Percentiles rank a stretch among this genome's conserved stretches.
phyloP scores from a whole-genome alignment of 345 rosid genomes.

The Hirschfeldia incana region DNA sequence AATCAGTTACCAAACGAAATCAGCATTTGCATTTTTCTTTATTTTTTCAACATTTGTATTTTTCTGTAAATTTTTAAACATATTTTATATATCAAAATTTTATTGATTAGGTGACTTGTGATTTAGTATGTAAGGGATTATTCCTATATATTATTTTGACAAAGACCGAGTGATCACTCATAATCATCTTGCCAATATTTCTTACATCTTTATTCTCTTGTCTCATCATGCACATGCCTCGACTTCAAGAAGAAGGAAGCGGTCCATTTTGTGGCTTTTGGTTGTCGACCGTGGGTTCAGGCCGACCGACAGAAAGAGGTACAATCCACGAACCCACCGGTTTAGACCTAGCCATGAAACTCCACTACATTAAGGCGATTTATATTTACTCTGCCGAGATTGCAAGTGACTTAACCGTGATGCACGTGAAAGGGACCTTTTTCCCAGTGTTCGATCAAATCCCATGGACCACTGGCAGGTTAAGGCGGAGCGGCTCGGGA shows the following conservation, averaged over 20 bases:
- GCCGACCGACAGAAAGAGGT: constrained; percentile 45
- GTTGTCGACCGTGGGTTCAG: constrained; percentile 63
- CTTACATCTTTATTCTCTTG: too few relatives aligned
- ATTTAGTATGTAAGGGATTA: too few relatives aligned
- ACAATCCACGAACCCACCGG: constrained; percentile 42
- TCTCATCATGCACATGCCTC: too few relatives aligned
- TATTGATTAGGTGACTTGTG: too few relatives aligned
- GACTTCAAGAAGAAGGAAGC: constrained; percentile 18
- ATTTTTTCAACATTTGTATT: too few relatives aligned
- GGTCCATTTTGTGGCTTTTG: constrained; percentile 43
- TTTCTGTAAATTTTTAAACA: too few relatives aligned
- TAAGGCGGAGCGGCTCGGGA: constrained; percentile 49
- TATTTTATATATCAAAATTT: too few relatives aligned
- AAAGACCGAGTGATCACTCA: too few relatives aligned
- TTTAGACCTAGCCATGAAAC: constrained; percentile 81
- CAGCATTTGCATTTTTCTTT: too few relatives aligned
- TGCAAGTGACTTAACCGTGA: constrained; percentile 42
- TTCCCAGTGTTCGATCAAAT: constrained; percentile 50
- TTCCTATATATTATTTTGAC: too few relatives aligned
- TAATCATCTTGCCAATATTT: too few relatives aligned
- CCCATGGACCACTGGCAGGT: constrained; percentile 49
- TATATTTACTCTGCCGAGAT: constrained; percentile 53
- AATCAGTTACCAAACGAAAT: too few relatives aligned
- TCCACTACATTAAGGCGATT: constrained; percentile 61
- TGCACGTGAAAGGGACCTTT: constrained; percentile 49